Base-by-base conservation (phyloP, 768 basidiomycete genomes). In the Erythrobasidium yunnanense region DNA sequence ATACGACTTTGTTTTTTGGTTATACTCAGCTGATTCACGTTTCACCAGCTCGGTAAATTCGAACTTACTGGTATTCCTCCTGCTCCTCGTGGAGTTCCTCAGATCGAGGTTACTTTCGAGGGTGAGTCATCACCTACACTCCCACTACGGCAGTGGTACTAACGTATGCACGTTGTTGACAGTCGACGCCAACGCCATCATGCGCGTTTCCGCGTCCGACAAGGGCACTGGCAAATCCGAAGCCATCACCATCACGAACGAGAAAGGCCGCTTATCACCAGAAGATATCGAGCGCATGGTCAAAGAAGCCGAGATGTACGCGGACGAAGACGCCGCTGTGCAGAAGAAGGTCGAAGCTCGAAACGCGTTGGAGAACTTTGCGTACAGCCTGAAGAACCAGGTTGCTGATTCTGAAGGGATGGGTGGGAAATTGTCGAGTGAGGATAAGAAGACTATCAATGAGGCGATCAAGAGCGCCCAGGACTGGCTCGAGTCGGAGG, bases 61-160 rank as follows among this genome's bases (percentile, higher is more conserved):
- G 89, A 93, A 77, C 84, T 93, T 35, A 86, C 83, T 49, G 75
- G 88, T 66, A 95, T 97, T 68, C 91, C 93, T 32, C 90, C 93
- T 42, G 87, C 92, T 17, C 92, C 92, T 71, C 89, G 92, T 69
- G 92, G 92, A 76, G 88, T 91, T 55, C 93, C 93, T 74, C 93
- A 96, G 70, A 92, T 97, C 60, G 92, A 96, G 78, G 92, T 96
- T 55, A 85, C 87, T 17, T 96, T 97, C 75, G 90, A 93, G 79
- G 38, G 38, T 42, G 38, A 11, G 38, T 42, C 38, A 11, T 42
- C 11, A 42, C n/a, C 38, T n/a, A 42, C n/a, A 42, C n/a, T n/a
- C 38, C 11, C 11, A 42, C 38, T 42, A n/a, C 11, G n/a, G 11
- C 11, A 42, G 11, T n/a, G n/a, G 38, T n/a, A n/a, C 38, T 42